Evolutionary conservation across 306 rosid species (phyloP), one percentile per base, ranked within the genome.

Genomic region (Hippophae rhamnoides): DNA sequence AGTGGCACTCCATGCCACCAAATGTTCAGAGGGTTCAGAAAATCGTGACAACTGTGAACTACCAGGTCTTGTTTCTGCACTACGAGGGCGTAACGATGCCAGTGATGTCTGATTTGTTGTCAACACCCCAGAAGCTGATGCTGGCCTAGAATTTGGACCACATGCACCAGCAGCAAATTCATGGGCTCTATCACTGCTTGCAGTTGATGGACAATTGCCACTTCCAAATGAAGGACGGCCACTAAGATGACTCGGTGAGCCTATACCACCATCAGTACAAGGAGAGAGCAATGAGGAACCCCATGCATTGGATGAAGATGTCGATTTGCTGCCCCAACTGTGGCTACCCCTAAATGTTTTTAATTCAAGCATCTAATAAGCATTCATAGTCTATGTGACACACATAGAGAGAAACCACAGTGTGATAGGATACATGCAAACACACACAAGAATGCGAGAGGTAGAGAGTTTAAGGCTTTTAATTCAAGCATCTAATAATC

Each of bases 41-140:
- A 92, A 89, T 43, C 97, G 80, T 52, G 99, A 93, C 78, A 93
- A 76, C 69, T 93, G 97, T 9, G 99, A 93, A 69, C 94, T 93
- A 63, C 95, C 89, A 41, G 97, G 96, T 71, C 96, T 84, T 60
- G 95, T 86, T 69, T 93, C 99, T 40, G 99, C 97, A 81, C 99
- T 93, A 62, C 65, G 90, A 62, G 99, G 99, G 52, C 99, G 97
- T 86, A 82, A 45, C 27, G 96, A 73, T 61, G 83, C 13, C 52
- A 73, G 72, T 49, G 93, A 78, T 52, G 90, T 54, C 66, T 92
- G 96, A 73, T 61, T 88, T 57, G 95, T 78, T 50, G 95, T 63
- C 69, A 74, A 67, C 42, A 79, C 69, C 31, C 99, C 97, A 62
- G 99, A 93, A 54, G 97, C 90, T 57, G 99, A 93, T 60, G 97